A percentile compares a stretch with the other conserved stretches of the same genome.
Conservation (phyloP, 208 protist genomes). For the Crithidia expoeki region DNA sequence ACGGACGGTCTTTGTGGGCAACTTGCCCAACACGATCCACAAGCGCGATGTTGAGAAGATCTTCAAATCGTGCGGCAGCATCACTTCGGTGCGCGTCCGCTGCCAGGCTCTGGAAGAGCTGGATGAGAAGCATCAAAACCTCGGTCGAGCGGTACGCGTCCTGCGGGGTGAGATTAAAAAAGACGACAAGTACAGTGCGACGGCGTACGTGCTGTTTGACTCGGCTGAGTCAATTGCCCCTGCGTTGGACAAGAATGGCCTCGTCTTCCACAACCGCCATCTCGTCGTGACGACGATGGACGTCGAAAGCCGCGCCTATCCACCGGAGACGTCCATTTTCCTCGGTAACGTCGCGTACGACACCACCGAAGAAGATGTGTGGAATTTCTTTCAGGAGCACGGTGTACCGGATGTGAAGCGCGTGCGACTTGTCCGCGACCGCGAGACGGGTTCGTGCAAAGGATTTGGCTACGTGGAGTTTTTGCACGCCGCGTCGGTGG, state of each 20-base stretch:
- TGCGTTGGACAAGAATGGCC: conserved; percentile 63
- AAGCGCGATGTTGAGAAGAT: conserved; percentile 71
- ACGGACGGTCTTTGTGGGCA: conserved; percentile 92
- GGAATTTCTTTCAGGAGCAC: conserved; percentile 83
- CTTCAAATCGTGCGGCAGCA: conserved; percentile 81
- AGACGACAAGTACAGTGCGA: conserved; percentile 79
- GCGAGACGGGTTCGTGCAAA: conserved; percentile 82
- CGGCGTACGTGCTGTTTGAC: conserved; percentile 88
- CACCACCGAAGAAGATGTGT: conserved; percentile 82
- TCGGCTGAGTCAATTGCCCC: conserved; percentile 27
- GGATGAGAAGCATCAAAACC: conserved; percentile 44
- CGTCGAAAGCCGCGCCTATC: conserved; percentile 61
- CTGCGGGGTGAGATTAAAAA: conserved; percentile 87
- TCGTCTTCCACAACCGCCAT: conserved; percentile 81
- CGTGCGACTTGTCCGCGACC: conserved; percentile 85
- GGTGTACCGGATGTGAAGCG: conserved; percentile 81
- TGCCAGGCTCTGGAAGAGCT: conserved; percentile 71
- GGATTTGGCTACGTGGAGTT: conserved; percentile 94
- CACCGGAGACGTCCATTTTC: conserved; percentile 88
- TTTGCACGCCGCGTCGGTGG: conserved; percentile 47
- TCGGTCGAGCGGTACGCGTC: conserved; percentile 82
- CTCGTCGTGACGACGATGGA: conserved; percentile 84
- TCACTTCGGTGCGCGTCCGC: conserved; percentile 80
- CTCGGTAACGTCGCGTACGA: conserved; percentile 89
- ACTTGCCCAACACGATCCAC: conserved; percentile 85